A percentile compares a stretch with the other conserved stretches of the same genome.
These are phyloP conservation scores for Pichia sp. DNA, from an alignment of 1,139 yeast genomes.

Conservation along the genomic window DNA sequence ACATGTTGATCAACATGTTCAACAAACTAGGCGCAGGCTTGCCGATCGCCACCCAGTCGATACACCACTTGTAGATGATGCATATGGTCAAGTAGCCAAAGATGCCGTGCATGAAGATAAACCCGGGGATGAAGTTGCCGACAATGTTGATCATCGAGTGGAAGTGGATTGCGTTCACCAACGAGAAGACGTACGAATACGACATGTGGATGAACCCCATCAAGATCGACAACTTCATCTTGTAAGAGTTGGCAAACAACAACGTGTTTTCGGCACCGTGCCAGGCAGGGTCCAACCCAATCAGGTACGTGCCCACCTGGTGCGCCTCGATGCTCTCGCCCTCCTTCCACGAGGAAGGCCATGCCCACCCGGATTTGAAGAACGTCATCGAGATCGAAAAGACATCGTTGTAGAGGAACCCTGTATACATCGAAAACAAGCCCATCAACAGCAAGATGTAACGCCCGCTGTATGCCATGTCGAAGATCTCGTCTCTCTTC, in stretches of 20 bases:
- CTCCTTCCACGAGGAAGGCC: slow-evolving; percentile 69
- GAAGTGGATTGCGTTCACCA: slow-evolving; percentile 57
- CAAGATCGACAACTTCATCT: slow-evolving; percentile 90
- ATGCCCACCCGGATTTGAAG: slow-evolving; percentile 85
- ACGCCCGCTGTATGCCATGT: slow-evolving; percentile 92
- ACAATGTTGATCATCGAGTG: slow-evolving; percentile 59
- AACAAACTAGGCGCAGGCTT: slow-evolving; percentile 75
- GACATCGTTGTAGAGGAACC: slow-evolving; percentile 86
- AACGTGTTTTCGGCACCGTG: slow-evolving; percentile 93
- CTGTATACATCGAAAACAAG: slow-evolving; percentile 86
- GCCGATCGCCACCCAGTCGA: slow-evolving; percentile 66
- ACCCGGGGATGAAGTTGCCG: slow-evolving; percentile 76
- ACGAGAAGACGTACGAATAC: slow-evolving; percentile 68
- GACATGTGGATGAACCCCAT: slow-evolving; percentile 98
- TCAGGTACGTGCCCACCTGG: slow-evolving; percentile 61
- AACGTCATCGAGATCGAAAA: slow-evolving; percentile 87
- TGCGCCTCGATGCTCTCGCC: slow-evolving; percentile 63
- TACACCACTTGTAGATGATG: slow-evolving; percentile 74
- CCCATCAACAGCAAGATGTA: slow-evolving; percentile 92
- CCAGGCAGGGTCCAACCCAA: slow-evolving; percentile 97
- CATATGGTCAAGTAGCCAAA: slow-evolving; percentile 72
- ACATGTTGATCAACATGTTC: slow-evolving; percentile 79
- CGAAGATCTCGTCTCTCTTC: slow-evolving; percentile 88
- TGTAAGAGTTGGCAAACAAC: slow-evolving; percentile 87
- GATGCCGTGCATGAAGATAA: slow-evolving; percentile 76